Base-by-base conservation (phyloP, 2,329 filamentous ascomycete genomes). In the Huntiella bhutanensis region DNA sequence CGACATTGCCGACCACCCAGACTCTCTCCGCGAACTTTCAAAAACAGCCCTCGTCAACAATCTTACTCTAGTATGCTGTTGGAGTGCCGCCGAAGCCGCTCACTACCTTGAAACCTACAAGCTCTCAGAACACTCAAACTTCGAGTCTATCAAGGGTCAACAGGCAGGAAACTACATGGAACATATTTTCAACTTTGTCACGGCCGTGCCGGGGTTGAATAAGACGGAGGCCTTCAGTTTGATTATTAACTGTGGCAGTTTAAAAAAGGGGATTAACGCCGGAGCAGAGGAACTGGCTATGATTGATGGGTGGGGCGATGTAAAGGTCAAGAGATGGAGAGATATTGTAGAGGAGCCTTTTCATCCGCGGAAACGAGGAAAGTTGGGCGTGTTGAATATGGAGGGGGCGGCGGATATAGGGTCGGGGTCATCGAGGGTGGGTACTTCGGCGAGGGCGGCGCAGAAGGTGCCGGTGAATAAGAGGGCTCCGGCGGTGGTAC, bases 41-140 rank as follows among this genome's bases (percentile, higher is more conserved):
- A 96, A 96, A 61, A 93, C 87, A 2, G 87, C 82, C 11, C 64
- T 96, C 19, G 77, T 96, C 61, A 94, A 95, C 60, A 87, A 93
- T 53, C 75, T 94, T 36, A 98, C 91, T 1, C 62, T 98, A 10
- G 78, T 98, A 44, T 70, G 96, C 5, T 93, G 85, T 64, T 98
- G 91, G 91, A 88, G 82, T 4, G 83, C 88, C 12, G 81, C 84
- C 49, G 91, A 98, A 65, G 88, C 87, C 2, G 91, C 83, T 0
- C 78, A 88, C 55, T 98, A 98, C 57, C 69, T 98, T 17, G 91
- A 96, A 59, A 68, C 94, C 7, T 96, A 88, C 69, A 98, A 98
- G 62, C 83, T 80, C 1, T 93, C 86, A 56, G 91, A 98, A 62
- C 78, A 93, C 58, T 83, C 87, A 33, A 67, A 62, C 52, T 82